phyloP scores from a whole-genome alignment of 164 flowering plant genomes.

The Dillenia suffruticosa region DNA sequence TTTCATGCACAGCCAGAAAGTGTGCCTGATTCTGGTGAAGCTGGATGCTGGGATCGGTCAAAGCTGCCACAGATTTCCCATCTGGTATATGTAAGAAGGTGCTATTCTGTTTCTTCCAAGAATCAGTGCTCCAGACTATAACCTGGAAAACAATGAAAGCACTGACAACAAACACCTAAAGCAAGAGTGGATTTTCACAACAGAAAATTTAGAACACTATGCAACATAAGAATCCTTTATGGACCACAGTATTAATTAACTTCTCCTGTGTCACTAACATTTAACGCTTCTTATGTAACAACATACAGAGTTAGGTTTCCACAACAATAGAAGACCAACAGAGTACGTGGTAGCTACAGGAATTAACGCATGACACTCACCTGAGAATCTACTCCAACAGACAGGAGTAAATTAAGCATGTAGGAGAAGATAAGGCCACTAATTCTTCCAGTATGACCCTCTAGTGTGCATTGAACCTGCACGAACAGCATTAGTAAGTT shows the following conservation, averaged over 20 bases:
- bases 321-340: too few species aligned
- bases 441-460: constrained; percentile 25
- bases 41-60: constrained; percentile 34
- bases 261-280: too few species aligned
- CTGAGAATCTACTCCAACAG: constrained; percentile 44
- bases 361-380: constrained; percentile 10
- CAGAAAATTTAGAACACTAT: too few species aligned
- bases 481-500: background rate
- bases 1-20: constrained; percentile 29
- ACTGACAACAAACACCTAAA: too few species aligned
- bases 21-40: constrained; percentile 36
- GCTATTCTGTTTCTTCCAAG: constrained; percentile 36
- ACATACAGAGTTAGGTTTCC: too few species aligned
- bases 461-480: constrained; percentile 28
- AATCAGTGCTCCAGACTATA: constrained; percentile 35
- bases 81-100: constrained; percentile 32
- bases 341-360: too few species aligned
- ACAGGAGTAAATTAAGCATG: constrained; percentile 28
- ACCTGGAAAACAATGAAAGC: constrained; percentile 26
- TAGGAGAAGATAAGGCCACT: constrained; percentile 34
- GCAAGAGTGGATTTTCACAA: background rate
- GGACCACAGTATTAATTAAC: too few species aligned
- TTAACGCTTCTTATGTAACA: too few species aligned
- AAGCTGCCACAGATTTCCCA: constrained; percentile 13
- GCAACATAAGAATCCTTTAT: too few species aligned